Conservation (phyloP, 495 filamentous ascomycete species). For the Chaetomium fimeti region DNA sequence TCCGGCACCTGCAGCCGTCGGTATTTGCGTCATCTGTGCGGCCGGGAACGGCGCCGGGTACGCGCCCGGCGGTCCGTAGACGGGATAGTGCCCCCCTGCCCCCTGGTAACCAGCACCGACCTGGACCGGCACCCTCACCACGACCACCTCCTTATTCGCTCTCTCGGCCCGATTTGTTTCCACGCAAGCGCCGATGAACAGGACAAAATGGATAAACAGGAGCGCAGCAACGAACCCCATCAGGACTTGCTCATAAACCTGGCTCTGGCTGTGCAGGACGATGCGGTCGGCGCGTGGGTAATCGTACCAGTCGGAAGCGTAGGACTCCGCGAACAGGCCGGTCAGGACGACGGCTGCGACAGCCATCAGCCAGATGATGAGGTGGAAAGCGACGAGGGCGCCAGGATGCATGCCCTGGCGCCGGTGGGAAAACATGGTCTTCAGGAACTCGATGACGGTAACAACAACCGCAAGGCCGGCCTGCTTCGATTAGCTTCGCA, state of each 20-base stretch:
- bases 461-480: constrained; percentile 39
- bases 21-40: neutral
- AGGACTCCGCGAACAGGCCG: constrained; percentile 20
- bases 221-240: constrained; percentile 27
- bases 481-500: too few relatives aligned
- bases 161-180: constrained; percentile 39
- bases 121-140: constrained; percentile 18
- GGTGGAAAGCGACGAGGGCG: constrained; percentile 39
- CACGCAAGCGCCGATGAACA: constrained; percentile 48
- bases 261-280: constrained; percentile 4
- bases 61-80: neutral
- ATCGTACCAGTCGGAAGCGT: constrained; percentile 10
- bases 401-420: constrained; percentile 41
- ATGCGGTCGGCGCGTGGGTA: constrained; percentile 11
- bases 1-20: neutral
- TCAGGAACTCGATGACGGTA: constrained; percentile 39
- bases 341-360: constrained; percentile 25
- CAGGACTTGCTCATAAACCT: constrained; percentile 17
- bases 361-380: constrained; percentile 34
- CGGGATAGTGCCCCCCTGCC: constrained; percentile 4
- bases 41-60: neutral
- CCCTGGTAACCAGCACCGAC: neutral
- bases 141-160: constrained; percentile 12
- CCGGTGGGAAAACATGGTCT: constrained; percentile 26
- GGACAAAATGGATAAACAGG: constrained; percentile 38